Conservation (phyloP, 2,329 filamentous ascomycete species). For the Ophioceras dolichostomum region DNA sequence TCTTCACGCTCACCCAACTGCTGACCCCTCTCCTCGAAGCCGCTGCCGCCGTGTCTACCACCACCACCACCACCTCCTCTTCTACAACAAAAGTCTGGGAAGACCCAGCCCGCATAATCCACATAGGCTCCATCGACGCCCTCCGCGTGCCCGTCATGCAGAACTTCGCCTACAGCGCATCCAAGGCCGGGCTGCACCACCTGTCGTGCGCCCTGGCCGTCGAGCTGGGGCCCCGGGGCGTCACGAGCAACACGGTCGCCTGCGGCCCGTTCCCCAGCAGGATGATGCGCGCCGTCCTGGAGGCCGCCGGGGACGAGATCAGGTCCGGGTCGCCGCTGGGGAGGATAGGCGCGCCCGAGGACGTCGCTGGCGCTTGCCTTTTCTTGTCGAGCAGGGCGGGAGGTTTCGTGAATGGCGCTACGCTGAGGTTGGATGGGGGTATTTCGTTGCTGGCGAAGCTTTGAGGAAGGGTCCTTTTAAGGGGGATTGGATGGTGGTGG, state of each 20-base stretch:
- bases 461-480: no score
- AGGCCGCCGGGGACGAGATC: conserved; percentile 41
- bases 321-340: conserved; percentile 48
- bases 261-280: conserved; percentile 60
- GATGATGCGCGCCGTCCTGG: conserved; percentile 54
- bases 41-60: conserved; percentile 16
- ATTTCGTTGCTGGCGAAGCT: conserved; percentile 31
- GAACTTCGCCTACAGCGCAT: conserved; percentile 48
- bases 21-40: conserved; percentile 45
- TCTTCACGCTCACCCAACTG: conserved; percentile 53
- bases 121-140: conserved; percentile 54
- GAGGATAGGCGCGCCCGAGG: conserved; percentile 53
- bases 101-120: conserved; percentile 46
- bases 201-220: conserved; percentile 45
- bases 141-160: conserved; percentile 45
- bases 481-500: no score
- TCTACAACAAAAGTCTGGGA: not conserved
- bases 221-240: conserved; percentile 44
- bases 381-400: conserved; percentile 59
- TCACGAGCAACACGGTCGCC: conserved; percentile 57
- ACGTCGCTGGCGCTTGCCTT: conserved; percentile 60
- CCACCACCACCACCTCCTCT: conserved; percentile 15
- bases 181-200: conserved; percentile 54
- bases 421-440: conserved; percentile 50
- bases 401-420: conserved; percentile 52